phyloP scores from a whole-genome alignment of 768 basidiomycete genomes.

The Dioszegia crocea region DNA sequence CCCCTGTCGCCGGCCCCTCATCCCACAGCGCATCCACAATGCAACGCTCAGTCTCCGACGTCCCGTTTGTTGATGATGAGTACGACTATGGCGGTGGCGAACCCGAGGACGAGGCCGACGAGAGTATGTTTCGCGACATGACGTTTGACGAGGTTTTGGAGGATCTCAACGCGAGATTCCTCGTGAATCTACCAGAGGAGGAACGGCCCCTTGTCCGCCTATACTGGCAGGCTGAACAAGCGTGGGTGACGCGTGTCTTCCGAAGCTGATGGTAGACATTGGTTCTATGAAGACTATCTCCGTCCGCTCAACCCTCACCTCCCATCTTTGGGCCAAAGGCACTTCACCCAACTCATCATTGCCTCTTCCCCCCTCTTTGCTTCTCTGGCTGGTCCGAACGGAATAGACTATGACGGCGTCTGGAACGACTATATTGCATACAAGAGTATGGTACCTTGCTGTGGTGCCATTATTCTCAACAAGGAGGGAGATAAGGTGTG shows the following conservation, averaged over 20 bases:
- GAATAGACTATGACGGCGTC: conserved; percentile 32
- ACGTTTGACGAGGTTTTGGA: conserved; percentile 44
- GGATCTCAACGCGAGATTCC: conserved; percentile 61
- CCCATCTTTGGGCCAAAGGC: conserved; percentile 81
- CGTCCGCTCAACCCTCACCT: conserved; percentile 83
- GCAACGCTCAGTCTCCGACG: not conserved
- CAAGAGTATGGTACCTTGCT: conserved; percentile 94
- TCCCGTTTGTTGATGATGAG: not conserved
- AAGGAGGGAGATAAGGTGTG: conserved; percentile 84
- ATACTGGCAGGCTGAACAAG: conserved; percentile 99
- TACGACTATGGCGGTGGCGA: conserved; percentile 1
- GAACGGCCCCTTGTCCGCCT: conserved; percentile 88
- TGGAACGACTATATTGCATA: conserved; percentile 76
- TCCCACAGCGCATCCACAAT: not conserved
- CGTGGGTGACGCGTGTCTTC: conserved; percentile 60
- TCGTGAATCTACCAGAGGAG: conserved; percentile 89
- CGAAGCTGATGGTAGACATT: conserved; percentile 63
- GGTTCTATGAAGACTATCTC: conserved; percentile 99
- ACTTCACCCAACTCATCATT: conserved; percentile 88
- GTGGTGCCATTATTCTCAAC: conserved; percentile 94
- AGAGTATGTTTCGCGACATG: conserved; percentile 38
- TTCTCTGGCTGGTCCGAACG: conserved; percentile 13
- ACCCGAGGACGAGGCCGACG: conserved; percentile 25
- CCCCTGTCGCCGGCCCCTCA: not conserved
- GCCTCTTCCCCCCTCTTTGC: conserved; percentile 52